Base-by-base conservation (phyloP, 169 alveolate species). In the Cryptosporidium xiaoi region DNA sequence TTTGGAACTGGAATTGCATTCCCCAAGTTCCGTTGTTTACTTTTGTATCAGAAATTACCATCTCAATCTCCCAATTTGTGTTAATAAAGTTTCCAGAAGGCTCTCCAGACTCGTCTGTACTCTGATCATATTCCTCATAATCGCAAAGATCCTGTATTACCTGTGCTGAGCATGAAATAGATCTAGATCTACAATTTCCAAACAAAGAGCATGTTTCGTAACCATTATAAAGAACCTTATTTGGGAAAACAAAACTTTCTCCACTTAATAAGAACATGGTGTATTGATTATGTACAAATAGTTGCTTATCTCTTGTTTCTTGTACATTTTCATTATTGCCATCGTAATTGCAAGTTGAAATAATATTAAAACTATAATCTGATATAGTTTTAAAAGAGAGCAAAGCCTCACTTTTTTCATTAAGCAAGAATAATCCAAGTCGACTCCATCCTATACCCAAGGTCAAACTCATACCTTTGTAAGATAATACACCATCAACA, bases 371-470 rank as follows among this genome's bases (percentile, higher is more conserved):
- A 16, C 67, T 51, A 36, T 51, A 69, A 13, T 69, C 83, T 1
- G 68, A 51, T 48, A 69, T 53, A 3, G 65, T 51, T 29, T 69
- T 33, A 34, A 69, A 18, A 40, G 34, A 31, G 3, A 77, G 36
- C n/a, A 77, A 29, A 29, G 77, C 69, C 53, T 77, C 65, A 7
- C 40, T 34, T 36, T 40, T 58, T 1, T 53, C 46, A 46, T 77
- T 77, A 13, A 77, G 10, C 6, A 77, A 31, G 36, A 60, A 77
- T 1, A 77, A 10, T 24, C 87, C 87, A 7, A 60, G 36, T 60
- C 77, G 24, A n/a, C 71, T 77, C 87, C 87, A 77, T 8, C 65
- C 71, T 36, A 77, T 50, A 13, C 65, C 87, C 24, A 77, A 58
- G 40, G 53, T 50, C 24, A 10, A n/a, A 7, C 64, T 20, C 62